Evolutionary conservation across 75 land plant genomes (phyloP).

Genomic region (Picea sitchensis): DNA sequence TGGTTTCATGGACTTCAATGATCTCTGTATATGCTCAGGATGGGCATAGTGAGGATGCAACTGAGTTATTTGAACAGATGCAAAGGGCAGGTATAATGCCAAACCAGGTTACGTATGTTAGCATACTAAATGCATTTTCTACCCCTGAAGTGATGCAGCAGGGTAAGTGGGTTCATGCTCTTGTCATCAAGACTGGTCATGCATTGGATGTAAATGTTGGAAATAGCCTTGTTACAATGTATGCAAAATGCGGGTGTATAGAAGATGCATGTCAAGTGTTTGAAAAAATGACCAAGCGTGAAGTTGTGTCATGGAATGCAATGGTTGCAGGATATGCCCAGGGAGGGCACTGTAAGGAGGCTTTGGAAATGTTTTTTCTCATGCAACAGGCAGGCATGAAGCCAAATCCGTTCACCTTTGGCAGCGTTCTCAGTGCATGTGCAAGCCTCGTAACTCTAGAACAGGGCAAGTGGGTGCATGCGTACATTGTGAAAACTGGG

Average conservation of each 20-base stretch:
- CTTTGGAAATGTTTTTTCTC: background rate
- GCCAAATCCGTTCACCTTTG: background rate
- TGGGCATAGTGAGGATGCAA: constrained; percentile 13
- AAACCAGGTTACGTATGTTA: constrained; percentile 19
- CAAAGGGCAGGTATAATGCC: constrained; percentile 13
- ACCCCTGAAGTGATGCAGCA: constrained; percentile 19
- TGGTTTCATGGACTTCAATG: constrained; percentile 27
- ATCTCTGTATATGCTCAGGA: constrained; percentile 18
- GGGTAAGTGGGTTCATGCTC: constrained; percentile 24
- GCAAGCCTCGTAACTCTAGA: constrained; percentile 16
- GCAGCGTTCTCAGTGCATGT: constrained; percentile 14
- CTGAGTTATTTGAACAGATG: constrained; percentile 9
- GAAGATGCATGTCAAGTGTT: constrained; percentile 25
- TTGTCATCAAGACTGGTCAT: constrained; percentile 15
- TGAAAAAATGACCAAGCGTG: constrained; percentile 2
- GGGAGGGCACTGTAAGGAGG: constrained; percentile 7
- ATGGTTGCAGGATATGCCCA: constrained; percentile 12
- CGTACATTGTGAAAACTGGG: constrained; percentile 10
- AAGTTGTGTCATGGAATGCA: constrained; percentile 22
- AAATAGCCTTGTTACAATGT: constrained; percentile 46
- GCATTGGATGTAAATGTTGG: constrained; percentile 31
- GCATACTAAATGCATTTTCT: constrained; percentile 14
- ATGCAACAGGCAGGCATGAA: constrained; percentile 6
- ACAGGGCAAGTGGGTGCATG: constrained; percentile 14
- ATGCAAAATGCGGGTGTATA: constrained; percentile 37